Evolutionary conservation across 345 rosid species (phyloP).

Genomic region (Ceriops zippeliana): DNA sequence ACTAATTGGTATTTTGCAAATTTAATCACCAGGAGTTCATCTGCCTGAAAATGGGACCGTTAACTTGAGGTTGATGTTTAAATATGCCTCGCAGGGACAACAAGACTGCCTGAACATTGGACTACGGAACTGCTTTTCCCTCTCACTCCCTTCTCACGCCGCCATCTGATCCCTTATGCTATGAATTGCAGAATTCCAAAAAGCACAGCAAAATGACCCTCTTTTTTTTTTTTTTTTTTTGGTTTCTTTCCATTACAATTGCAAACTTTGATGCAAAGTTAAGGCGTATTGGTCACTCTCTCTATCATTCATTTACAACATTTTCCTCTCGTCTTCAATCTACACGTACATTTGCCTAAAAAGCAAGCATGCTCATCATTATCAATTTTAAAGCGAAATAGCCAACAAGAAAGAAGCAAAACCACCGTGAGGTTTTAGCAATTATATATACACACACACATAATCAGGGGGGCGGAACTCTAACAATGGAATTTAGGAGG

Average conservation of each 20-base stretch:
- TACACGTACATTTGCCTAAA: too few species aligned
- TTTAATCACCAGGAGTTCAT: neutral
- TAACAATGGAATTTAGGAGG: too few species aligned
- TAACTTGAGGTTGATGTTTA: neutral
- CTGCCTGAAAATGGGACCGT: neutral
- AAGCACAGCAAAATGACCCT: neutral
- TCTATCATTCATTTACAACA: neutral
- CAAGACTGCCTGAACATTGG: slow-evolving; percentile 9
- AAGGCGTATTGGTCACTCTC: slow-evolving; percentile 9
- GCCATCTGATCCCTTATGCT: slow-evolving; percentile 11
- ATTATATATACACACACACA: too few species aligned
- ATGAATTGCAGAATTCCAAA: slow-evolving; percentile 18
- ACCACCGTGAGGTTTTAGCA: too few species aligned
- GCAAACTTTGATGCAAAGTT: slow-evolving; percentile 4
- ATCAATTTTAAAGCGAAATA: too few species aligned
- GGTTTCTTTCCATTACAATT: too few species aligned
- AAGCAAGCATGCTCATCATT: too few species aligned
- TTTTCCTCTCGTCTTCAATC: neutral
- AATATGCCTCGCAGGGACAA: slow-evolving; percentile 5
- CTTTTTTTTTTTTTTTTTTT: neutral
- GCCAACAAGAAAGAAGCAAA: too few species aligned
- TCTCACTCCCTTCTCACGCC: neutral
- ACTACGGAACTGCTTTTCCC: slow-evolving; percentile 1
- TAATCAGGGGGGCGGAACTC: too few species aligned
- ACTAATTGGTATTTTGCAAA: neutral